Base-by-base conservation (phyloP, 2,329 filamentous ascomycete species). In the Chaetomiaceae sp. region DNA sequence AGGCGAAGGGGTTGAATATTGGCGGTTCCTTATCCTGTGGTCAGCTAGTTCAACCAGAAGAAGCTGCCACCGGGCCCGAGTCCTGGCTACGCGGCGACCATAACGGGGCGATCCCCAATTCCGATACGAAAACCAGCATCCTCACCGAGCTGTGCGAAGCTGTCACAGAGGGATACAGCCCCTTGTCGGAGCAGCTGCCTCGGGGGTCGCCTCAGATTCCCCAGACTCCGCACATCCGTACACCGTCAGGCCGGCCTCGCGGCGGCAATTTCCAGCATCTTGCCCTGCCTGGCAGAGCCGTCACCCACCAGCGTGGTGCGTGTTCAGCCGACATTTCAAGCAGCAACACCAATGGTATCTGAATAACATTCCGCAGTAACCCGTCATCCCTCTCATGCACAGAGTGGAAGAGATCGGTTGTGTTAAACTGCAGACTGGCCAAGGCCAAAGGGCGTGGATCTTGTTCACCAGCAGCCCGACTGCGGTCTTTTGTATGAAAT, bases 51-150 rank as follows among this genome's bases (percentile, higher is more conserved):
- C 40, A 48, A 37, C 20, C 38, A 9, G 51, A 51, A 10, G 34
- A 47, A 29, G 30, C 33, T 7, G 33, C n/a, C 27, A 16, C 34
- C 8, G 48, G 48, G 10, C 18, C 21, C 30, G 47, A 34, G n/a
- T 29, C 27, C 16, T 47, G 47, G 42, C 29, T 27, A 18, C 16
- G 29, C 21, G 18, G 46, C 29, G 41, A 33, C 10, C 5, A 33
- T 13, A 29, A 40, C 6, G 20, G 5, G 5, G 20, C 43, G 21
- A 43, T 51, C 13, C 30, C 36, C 16, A 37, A 43, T 3, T 62
- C 62, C 2, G 52, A 53, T 41, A 64, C 62, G 8, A 57, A 62
- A 21, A 42, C 37, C 18, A 64, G 61, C 55, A 63, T 64, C 34
- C 42, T 63, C 4, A 59, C 61, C 1, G 59, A 62, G 50, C 54